A percentile compares a stretch with the other conserved stretches of the same genome.
phyloP scores from a whole-genome alignment of 192 early-diverging fungal species.

The Mortierella alpina region DNA sequence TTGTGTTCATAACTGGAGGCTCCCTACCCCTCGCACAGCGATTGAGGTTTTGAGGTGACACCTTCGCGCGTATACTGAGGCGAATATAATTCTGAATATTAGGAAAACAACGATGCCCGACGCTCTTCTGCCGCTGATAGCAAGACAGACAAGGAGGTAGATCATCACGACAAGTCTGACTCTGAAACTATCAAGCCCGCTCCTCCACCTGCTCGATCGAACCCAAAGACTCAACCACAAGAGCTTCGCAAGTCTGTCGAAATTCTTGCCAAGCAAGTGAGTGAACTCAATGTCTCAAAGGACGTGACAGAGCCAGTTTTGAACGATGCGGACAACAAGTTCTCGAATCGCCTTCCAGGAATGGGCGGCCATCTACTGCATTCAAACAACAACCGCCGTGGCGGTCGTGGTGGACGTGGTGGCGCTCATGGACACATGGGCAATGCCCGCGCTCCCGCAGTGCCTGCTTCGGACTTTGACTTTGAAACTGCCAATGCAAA shows the following conservation, averaged over 20 bases:
- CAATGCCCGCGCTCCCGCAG: constrained; percentile 58
- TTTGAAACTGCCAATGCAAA: constrained; percentile 97
- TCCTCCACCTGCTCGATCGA: constrained; percentile 50
- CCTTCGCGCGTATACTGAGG: neutral
- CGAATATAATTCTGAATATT: neutral
- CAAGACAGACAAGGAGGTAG: constrained; percentile 23
- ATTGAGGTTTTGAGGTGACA: neutral
- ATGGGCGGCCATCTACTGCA: constrained; percentile 62
- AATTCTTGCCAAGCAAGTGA: constrained; percentile 66
- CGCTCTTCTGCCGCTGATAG: constrained; percentile 8
- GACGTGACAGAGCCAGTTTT: constrained; percentile 31
- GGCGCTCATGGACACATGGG: constrained; percentile 51
- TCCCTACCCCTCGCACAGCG: no score
- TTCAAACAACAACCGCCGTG: constrained; percentile 58
- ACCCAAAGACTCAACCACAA: constrained; percentile 47
- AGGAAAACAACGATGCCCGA: constrained; percentile 12
- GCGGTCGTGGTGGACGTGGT: constrained; percentile 56
- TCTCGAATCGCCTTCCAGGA: constrained; percentile 60
- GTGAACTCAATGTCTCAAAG: constrained; percentile 60
- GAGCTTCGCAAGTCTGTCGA: constrained; percentile 61
- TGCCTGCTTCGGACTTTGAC: constrained; percentile 87
- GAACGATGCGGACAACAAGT: constrained; percentile 42
- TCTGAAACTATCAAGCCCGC: constrained; percentile 54
- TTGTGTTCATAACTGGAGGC: no score
- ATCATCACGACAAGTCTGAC: constrained; percentile 31